Percentiles rank a stretch among this genome's conserved stretches.
phyloP scores from a whole-genome alignment of 257 asterid species.

The Gentiana dahurica region DNA sequence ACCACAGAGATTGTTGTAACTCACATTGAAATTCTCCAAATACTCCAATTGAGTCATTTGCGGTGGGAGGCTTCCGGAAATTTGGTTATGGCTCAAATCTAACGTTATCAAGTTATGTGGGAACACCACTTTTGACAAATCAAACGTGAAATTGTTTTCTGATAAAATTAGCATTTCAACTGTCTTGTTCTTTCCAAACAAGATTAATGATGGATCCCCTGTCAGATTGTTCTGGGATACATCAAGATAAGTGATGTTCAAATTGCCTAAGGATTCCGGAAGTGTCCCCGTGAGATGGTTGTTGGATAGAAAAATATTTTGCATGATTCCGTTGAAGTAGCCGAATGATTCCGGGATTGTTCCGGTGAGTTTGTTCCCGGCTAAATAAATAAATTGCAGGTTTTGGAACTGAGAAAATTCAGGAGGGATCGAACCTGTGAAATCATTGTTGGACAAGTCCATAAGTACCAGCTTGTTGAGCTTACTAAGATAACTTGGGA shows the following conservation, averaged over 20 bases:
- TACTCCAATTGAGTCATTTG: slow-evolving; percentile 16
- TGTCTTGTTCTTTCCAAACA: slow-evolving; percentile 54
- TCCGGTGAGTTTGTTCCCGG: slow-evolving; percentile 45
- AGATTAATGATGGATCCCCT: slow-evolving; percentile 36
- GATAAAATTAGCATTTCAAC: slow-evolving; percentile 21
- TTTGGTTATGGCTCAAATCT: slow-evolving; percentile 48
- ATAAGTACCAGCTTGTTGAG: slow-evolving; percentile 22
- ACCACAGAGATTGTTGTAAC: slow-evolving; percentile 57
- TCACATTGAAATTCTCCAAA: slow-evolving; percentile 30
- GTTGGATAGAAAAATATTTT: slow-evolving; percentile 38
- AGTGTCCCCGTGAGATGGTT: slow-evolving; percentile 44
- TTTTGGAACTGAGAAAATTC: slow-evolving; percentile 20
- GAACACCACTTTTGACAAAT: slow-evolving; percentile 41
- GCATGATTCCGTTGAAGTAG: slow-evolving; percentile 21
- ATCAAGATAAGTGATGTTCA: slow-evolving; percentile 25
- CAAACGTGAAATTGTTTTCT: slow-evolving; percentile 42
- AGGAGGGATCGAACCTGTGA: slow-evolving; percentile 39
- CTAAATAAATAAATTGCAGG: slow-evolving; percentile 23
- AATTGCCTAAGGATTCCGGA: slow-evolving; percentile 26
- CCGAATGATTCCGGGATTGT: slow-evolving; percentile 35
- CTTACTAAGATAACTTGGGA: slow-evolving; percentile 29
- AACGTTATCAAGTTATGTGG: slow-evolving; percentile 19
- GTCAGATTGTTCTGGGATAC: slow-evolving; percentile 40
- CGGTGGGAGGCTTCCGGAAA: slow-evolving; percentile 36
- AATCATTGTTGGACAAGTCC: slow-evolving; percentile 29